These are phyloP conservation scores for Phytophthora cryptogea DNA, from an alignment of 352 stramenopile species.

Conservation along the genomic window DNA sequence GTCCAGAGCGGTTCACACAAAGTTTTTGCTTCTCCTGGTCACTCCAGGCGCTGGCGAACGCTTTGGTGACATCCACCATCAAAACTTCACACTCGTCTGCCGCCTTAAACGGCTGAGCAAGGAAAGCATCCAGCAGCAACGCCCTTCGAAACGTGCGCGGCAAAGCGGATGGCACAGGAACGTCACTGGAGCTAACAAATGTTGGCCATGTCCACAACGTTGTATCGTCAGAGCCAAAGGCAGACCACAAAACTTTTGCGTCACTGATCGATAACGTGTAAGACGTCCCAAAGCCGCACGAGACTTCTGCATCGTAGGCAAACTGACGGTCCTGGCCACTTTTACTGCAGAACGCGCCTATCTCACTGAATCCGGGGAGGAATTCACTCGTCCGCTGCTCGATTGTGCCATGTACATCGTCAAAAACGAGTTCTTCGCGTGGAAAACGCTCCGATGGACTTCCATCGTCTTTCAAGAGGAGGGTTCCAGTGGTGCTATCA, in stretches of 20 bases:
- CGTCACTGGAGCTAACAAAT: slow-evolving; percentile 8
- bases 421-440: slow-evolving; percentile 33
- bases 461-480: slow-evolving; percentile 35
- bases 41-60: slow-evolving; percentile 24
- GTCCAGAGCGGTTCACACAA: slow-evolving; percentile 18
- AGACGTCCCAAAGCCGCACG: slow-evolving; percentile 28
- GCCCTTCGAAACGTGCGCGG: slow-evolving; percentile 31
- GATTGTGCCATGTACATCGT: slow-evolving; percentile 1
- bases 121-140: slow-evolving; percentile 54
- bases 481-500: slow-evolving; percentile 3
- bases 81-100: slow-evolving; percentile 31
- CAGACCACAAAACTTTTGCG: slow-evolving; percentile 21
- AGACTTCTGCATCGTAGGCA: slow-evolving; percentile 31
- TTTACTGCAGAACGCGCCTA: slow-evolving; percentile 50
- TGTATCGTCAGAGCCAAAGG: slow-evolving; percentile 35
- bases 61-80: slow-evolving; percentile 30
- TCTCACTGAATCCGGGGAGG: slow-evolving; percentile 43
- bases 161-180: slow-evolving; percentile 14
- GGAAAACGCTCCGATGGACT: slow-evolving; percentile 47
- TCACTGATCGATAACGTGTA: slow-evolving; percentile 34
- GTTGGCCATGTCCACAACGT: slow-evolving; percentile 34
- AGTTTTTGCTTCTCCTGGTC: slow-evolving; percentile 30
- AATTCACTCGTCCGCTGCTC: slow-evolving; percentile 19
- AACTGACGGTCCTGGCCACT: slow-evolving; percentile 33
- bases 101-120: slow-evolving; percentile 49